Base-by-base conservation (phyloP, 768 basidiomycete genomes). In the Russula emetica region DNA sequence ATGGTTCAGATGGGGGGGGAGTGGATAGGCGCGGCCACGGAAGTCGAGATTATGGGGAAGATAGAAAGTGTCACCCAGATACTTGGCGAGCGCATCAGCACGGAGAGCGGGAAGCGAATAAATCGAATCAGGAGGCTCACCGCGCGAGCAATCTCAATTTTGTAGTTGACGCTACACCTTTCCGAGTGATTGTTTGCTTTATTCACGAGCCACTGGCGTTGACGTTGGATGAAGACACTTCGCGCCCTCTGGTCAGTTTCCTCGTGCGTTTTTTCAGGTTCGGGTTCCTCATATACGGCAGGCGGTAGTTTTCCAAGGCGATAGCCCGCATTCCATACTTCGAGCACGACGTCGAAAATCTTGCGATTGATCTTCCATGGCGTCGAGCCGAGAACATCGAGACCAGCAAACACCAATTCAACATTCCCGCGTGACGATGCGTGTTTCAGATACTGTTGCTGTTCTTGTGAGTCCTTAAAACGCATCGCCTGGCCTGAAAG, bases 11-110 rank as follows among this genome's bases (percentile, higher is more conserved):
- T 98, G 93, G 5, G 95, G 94, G 1, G 96, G 95, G 49, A 97
- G 87, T 13, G 97, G 96, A 72, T 99, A 99, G 0, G 96, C 94
- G 58, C 96, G 88, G 9, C 97, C 97, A 64, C 96, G 86, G 81
- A 98, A 99, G 75, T 99, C 97, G 70, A 98, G 79, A 74, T 97
- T 98, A 74, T 98, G 96, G 0, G 96, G 95, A 55, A 95, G 80
- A 76, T 93, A 98, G 73, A 98, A 87, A 0, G 78, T 84, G 69
- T 97, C 96, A 60, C 85, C 84, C 56, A 95, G 78, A 81, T 95
- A 97, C 87, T 65, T 92, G 62, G 18, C 3, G 30, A 2, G 63
- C 26, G 66, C 53, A 54, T 66, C 55, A 67, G 44, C 63, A 36
- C 57, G 16, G 14, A 42, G 10, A 7, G 20, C 10, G 7, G 28